Conservation (phyloP, 495 filamentous ascomycete species). For the Penicillium turbatum region DNA sequence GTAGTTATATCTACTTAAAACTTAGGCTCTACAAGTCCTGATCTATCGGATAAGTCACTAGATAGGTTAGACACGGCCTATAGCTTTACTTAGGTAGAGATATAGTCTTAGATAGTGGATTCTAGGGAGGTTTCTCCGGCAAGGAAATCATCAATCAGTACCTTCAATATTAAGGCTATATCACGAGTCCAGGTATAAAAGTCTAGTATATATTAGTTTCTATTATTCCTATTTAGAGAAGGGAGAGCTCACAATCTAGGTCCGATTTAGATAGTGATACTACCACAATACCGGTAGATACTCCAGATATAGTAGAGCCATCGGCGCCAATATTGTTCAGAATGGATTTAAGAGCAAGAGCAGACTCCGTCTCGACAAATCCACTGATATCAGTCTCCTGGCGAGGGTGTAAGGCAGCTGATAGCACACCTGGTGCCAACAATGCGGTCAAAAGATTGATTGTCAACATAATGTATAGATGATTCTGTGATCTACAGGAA, state of each 20-base stretch:
- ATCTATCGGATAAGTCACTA: constrained; percentile 45
- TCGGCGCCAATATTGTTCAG: constrained; percentile 56
- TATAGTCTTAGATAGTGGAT: constrained; percentile 50
- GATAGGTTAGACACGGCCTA: constrained; percentile 41
- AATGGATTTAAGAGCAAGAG: constrained; percentile 49
- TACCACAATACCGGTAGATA: constrained; percentile 48
- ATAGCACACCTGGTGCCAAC: constrained; percentile 13
- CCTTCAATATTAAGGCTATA: constrained; percentile 51
- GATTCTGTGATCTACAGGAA: neutral
- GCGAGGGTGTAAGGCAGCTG: constrained; percentile 11
- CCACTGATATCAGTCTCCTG: constrained; percentile 29
- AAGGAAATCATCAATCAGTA: constrained; percentile 49
- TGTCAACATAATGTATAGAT: constrained; percentile 7
- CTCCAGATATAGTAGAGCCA: constrained; percentile 42
- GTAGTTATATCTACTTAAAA: constrained; percentile 51
- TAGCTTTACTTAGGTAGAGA: constrained; percentile 50
- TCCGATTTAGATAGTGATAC: constrained; percentile 52
- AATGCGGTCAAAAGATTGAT: constrained; percentile 14
- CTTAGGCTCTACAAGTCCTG: constrained; percentile 60
- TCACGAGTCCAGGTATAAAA: constrained; percentile 63
- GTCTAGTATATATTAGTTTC: constrained; percentile 30
- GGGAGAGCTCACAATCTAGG: constrained; percentile 47
- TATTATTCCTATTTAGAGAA: neutral
- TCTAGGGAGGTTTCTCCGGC: constrained; percentile 43
- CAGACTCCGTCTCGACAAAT: constrained; percentile 53